These are phyloP conservation scores for Pichia sp. DNA, from an alignment of 1,139 yeast genomes.

Conservation along the genomic window DNA sequence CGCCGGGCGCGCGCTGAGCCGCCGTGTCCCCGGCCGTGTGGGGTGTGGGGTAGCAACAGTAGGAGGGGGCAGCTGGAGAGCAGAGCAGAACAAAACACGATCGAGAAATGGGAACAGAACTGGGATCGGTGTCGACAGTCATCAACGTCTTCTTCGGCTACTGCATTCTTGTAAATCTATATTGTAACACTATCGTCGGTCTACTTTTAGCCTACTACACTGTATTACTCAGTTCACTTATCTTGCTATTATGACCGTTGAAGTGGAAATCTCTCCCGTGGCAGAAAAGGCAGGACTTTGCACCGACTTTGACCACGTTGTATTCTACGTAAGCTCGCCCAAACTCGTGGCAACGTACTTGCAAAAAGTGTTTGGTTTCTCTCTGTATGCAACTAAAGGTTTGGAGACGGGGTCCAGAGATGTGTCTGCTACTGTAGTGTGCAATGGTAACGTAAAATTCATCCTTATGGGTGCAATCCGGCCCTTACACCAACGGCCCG, in stretches of 20 bases:
- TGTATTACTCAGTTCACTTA: no score
- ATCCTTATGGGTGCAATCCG: constrained; percentile 36
- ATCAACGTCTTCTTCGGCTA: no score
- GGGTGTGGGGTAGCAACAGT: no score
- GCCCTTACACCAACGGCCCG: constrained; percentile 18
- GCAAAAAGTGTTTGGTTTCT: constrained; percentile 54
- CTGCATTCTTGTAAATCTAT: no score
- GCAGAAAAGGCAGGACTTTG: constrained; percentile 1
- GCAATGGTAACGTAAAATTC: constrained; percentile 50
- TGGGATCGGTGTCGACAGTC: no score
- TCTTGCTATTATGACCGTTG: constrained; percentile 2
- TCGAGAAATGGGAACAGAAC: no score
- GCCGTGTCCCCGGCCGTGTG: no score
- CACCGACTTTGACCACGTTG: constrained; percentile 40
- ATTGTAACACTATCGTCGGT: no score
- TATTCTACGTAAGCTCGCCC: constrained; percentile 63
- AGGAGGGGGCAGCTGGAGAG: no score
- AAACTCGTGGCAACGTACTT: constrained; percentile 53
- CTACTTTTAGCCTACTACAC: no score
- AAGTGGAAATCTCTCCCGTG: constrained; percentile 4
- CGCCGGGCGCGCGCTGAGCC: no score
- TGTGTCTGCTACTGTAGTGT: constrained; percentile 53
- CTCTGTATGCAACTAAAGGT: constrained; percentile 54
- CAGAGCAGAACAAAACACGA: no score
- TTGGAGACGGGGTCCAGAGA: constrained; percentile 60